Evolutionary conservation across 331 rosid genomes (phyloP), one percentile per base, ranked within the genome.

Genomic region (Stylosanthes scabra): DNA sequence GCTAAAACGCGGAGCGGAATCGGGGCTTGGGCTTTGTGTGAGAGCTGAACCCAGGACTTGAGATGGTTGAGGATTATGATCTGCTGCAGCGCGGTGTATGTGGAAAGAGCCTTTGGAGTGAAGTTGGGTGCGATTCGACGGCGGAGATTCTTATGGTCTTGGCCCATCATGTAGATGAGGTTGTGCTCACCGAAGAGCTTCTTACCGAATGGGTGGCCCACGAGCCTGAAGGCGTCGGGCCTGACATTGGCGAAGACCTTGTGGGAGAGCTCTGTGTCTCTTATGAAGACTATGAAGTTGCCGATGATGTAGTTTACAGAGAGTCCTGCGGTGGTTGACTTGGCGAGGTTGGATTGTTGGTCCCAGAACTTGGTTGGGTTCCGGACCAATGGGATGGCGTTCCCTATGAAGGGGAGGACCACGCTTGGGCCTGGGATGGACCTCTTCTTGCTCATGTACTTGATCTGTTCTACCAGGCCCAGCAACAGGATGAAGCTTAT

Each of bases 161-260:
- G 95, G 2, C 99, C 99, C 58, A 83, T 84, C 93, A 87, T 88
- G 83, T 89, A 91, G 45, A 94, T 91, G 52, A 94, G 89, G 65
- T 94, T 94, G 63, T 91, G 97, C 0, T 94, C 89, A 1, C 97
- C 99, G 51, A 94, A 94, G 1, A 94, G 96, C 64, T 91, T 94
- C 39, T 94, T 91, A 0, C 97, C 99, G 15, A 94, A 94, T 1
- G 99, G 99, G 34, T 94, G 99, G 13, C 97, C 97, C 25, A 94
- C 88, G 0, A 94, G 83, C 27, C 37, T 83, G 61, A 94, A 88
- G 0, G 96, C 97, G 29, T 91, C 81, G 37, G 96, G 91, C 13
- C 87, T 82, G 9, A 94, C 97, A 80, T 94, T 94, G 67, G 93
- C 57, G 82, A 94, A 94, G 55, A 94, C 47, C 70, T 84, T 87